Percentiles rank a stretch among this genome's conserved stretches.
Evolutionary conservation across 768 basidiomycete genomes (phyloP).

Genomic region (Plicaturopsis crispa): DNA sequence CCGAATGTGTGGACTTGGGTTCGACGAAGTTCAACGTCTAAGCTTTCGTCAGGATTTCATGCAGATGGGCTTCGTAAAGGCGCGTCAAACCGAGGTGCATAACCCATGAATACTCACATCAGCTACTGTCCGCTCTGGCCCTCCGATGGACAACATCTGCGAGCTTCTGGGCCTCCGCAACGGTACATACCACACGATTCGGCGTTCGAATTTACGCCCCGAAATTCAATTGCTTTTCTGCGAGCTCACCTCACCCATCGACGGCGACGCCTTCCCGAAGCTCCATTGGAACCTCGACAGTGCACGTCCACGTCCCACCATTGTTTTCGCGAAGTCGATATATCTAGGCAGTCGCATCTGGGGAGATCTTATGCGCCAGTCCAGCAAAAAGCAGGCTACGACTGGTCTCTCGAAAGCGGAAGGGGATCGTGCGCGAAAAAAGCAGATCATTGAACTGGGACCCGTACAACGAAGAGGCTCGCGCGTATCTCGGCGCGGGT

Average conservation of each 20-base stretch:
- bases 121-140: constrained; percentile 5
- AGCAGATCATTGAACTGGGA: too few species aligned
- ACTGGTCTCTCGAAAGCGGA: too few species aligned
- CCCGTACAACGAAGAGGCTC: too few species aligned
- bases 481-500: too few species aligned
- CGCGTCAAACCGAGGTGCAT: not conserved
- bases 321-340: too few species aligned
- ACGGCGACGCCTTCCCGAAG: not conserved
- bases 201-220: not conserved
- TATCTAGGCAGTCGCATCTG: too few species aligned
- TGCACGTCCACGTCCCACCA: too few species aligned
- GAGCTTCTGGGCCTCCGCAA: constrained; percentile 4
- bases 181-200: constrained; percentile 2
- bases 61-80: constrained; percentile 8
- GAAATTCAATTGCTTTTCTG: not conserved
- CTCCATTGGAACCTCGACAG: too few species aligned
- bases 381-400: too few species aligned
- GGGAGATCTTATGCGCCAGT: too few species aligned
- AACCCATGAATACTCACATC: constrained; percentile 1
- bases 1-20: constrained; percentile 5
- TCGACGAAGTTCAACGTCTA: constrained; percentile 10
- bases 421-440: too few species aligned
- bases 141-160: constrained; percentile 4
- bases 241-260: not conserved
- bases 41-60: constrained; percentile 8